Evolutionary conservation across 2,329 filamentous ascomycete genomes (phyloP).

Genomic region (Colletotrichum chlorophyti): DNA sequence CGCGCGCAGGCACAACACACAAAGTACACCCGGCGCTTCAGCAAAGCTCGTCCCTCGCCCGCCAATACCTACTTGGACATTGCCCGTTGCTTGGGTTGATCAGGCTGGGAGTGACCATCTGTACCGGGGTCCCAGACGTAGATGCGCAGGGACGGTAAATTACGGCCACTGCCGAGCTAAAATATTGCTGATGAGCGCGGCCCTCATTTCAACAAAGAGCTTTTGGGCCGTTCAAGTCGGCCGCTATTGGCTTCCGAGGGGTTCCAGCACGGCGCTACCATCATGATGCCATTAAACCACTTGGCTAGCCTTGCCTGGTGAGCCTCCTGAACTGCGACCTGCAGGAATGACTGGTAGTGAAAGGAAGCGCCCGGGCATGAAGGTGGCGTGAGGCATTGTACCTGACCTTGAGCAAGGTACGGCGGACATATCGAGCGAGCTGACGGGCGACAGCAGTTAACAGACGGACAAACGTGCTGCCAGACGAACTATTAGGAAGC

Average conservation of each 20-base stretch:
- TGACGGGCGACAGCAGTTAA: slow-evolving; percentile 1
- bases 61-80: background rate
- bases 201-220: slow-evolving; percentile 28
- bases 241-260: slow-evolving; percentile 23
- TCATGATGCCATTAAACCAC: slow-evolving; percentile 11
- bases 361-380: background rate
- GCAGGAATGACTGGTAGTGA: background rate
- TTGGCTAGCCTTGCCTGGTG: slow-evolving; percentile 16
- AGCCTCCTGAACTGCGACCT: slow-evolving; percentile 3
- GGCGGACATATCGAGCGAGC: background rate
- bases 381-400: background rate
- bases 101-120: background rate
- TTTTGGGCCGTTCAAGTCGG: slow-evolving; percentile 18
- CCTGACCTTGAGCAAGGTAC: slow-evolving; percentile 1
- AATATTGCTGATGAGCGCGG: slow-evolving; percentile 17
- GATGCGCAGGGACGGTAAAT: slow-evolving; percentile 26
- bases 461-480: background rate
- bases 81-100: slow-evolving; percentile 5
- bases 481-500: slow-evolving; percentile 1
- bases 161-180: slow-evolving; percentile 26
- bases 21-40: background rate
- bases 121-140: slow-evolving; percentile 6
- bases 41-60: slow-evolving; percentile 14
- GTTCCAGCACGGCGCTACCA: slow-evolving; percentile 26
- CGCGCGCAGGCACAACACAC: background rate